Base-by-base conservation (phyloP, 2,329 filamentous ascomycete species). In the Fusarium hostae region DNA sequence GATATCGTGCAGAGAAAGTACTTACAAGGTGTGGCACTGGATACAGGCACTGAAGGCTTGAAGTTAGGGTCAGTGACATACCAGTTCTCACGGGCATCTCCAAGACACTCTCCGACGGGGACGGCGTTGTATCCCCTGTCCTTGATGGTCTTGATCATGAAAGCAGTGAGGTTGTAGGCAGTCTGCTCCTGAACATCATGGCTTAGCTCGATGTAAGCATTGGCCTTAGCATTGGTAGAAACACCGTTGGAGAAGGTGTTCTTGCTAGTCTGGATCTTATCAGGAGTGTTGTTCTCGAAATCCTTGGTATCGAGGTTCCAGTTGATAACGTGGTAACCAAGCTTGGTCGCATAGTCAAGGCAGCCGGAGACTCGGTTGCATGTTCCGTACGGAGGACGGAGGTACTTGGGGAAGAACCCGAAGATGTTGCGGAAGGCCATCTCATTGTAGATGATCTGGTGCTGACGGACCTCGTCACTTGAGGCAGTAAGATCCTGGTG, bases 231-330 rank as follows among this genome's bases (percentile, higher is more conserved):
- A 26, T 76, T 58, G 3, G 64, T 59, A 44, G 84, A 86, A 32
- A 82, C 76, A 10, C 75, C 77, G 2, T 75, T 48, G 9, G 76
- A 76, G 61, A 80, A 82, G 8, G 70, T 77, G 15, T 78, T 75
- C 66, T 87, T 83, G 67, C 82, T 84, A 20, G 81, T 77, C 62
- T 83, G 79, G 70, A 89, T 88, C 63, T 83, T 83, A 41, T 83
- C 78, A 2, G 86, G 82, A 9, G 80, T 80, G 63, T 84, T 82
- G 70, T 88, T 84, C 70, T 86, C 80, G 74, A 87, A 90, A 76
- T 90, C 88, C 65, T 88, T 86, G 20, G 88, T 90, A 74, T 90
- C 88, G 28, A 90, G 79, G 73, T 89, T 86, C 74, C 86, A 87
- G 75, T 87, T 87, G 60, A 86, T 82, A 70, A 88, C 78, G 72